These are phyloP conservation scores for Aspergillus fischeri DNA, from an alignment of 2,329 filamentous ascomycete genomes.

Conservation along the genomic window DNA sequence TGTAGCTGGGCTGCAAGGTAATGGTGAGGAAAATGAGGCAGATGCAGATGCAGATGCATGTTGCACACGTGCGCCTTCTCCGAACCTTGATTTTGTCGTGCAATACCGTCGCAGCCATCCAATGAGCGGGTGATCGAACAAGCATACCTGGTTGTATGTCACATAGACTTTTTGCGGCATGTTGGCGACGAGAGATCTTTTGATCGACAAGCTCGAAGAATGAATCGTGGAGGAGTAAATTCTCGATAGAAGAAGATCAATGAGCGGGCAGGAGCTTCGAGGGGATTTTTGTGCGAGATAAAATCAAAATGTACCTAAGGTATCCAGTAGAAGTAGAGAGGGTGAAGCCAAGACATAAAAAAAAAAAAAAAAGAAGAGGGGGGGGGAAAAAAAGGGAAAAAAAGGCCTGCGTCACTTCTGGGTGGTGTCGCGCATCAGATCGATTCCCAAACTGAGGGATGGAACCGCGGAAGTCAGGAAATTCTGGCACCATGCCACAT, in stretches of 20 bases:
- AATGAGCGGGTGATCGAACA: not conserved
- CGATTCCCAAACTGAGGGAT: not conserved
- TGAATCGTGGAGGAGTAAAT: constrained; percentile 9
- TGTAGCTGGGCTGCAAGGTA: not conserved
- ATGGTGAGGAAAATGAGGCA: not conserved
- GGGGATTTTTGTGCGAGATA: not conserved
- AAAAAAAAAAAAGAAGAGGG: not conserved
- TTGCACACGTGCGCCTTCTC: not conserved
- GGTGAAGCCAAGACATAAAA: not conserved
- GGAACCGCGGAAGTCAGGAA: not conserved
- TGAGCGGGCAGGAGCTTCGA: not conserved
- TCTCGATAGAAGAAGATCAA: constrained; percentile 1
- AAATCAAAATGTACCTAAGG: not conserved
- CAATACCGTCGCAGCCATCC: not conserved
- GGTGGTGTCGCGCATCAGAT: constrained; percentile 8
- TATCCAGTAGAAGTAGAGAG: not conserved
- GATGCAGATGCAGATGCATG: not conserved
- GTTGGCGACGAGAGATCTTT: constrained; percentile 31
- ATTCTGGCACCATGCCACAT: not conserved
- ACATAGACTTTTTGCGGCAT: constrained; percentile 86
- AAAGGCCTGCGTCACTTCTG: not conserved
- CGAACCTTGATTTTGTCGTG: not conserved
- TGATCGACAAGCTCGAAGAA: not conserved
- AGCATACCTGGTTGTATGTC: constrained; percentile 81
- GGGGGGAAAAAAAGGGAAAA: not conserved